A percentile compares a stretch with the other conserved stretches of the same genome.
These are phyloP conservation scores for Botryotinia globosa DNA, from an alignment of 2,329 filamentous ascomycete species.

Conservation along the genomic window DNA sequence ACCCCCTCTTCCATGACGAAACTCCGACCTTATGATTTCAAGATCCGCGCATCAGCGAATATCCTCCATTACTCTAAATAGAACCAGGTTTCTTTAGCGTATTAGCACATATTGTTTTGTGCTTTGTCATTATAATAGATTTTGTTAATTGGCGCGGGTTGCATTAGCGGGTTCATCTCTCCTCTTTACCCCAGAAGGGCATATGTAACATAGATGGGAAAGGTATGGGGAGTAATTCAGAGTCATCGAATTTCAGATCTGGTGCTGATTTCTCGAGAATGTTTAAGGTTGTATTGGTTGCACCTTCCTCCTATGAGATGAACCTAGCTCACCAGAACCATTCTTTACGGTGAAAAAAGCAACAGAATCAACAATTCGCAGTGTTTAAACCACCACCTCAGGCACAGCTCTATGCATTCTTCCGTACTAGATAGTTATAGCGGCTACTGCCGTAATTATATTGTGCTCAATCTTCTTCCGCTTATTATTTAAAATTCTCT, in stretches of 20 bases:
- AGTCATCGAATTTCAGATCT: conserved; percentile 16
- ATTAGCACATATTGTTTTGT: conserved; percentile 33
- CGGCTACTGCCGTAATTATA: neutral
- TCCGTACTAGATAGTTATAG: neutral
- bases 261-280: neutral
- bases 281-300: neutral
- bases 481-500: neutral
- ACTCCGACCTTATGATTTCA: conserved; percentile 12
- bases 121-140: conserved; percentile 37
- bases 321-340: neutral
- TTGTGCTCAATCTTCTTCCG: neutral
- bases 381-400: neutral
- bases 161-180: conserved; percentile 41
- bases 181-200: conserved; percentile 33
- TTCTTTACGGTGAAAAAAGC: neutral
- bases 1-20: conserved; percentile 11
- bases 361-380: neutral
- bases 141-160: conserved; percentile 34
- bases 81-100: conserved; percentile 29
- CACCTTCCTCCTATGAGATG: neutral
- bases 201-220: conserved; percentile 38
- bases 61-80: conserved; percentile 16
- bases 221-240: conserved; percentile 28
- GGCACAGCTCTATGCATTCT: neutral
- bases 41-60: conserved; percentile 8